Evolutionary conservation across 1,284 basidiomycete species (phyloP), one percentile per base, ranked within the genome.

Genomic region (Pyrrhoderma noxium): DNA sequence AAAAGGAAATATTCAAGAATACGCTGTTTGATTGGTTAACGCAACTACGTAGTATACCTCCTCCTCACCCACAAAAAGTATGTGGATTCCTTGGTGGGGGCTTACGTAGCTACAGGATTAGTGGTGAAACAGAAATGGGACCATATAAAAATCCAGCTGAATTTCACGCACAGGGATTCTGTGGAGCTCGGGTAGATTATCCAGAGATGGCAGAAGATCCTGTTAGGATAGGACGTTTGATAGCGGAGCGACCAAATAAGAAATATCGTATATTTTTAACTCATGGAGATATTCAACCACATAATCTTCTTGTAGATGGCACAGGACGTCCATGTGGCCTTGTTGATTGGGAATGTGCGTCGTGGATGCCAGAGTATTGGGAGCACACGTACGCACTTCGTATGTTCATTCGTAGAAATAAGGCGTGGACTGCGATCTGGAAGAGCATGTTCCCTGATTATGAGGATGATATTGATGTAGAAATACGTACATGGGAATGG

Each of bases 341-440:
- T n/a, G 45, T 59, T 22, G 57, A 58, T 44, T 59, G 58, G 55
- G 57, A 54, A 18, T 49, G 46, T 31, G 38, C 51, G 13, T 50
- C 55, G 39, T 58, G 54, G 57, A 50, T 58, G 55, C 57, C 57
- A 3, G 55, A 56, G 35, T 58, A 59, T 40, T 58, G 57, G 57
- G 47, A 57, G 18, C 23, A 13, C 8, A 48, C 46, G 8, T 16
- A 16, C 8, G 16, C 11, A 18, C 16, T 45, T 8, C 45, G 45
- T 22, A 8, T 48, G 40, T 8, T 18, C 14, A 8, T 13, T 8
- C 16, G 36, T 9, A 19, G 45, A n/a, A 21, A 37, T 16, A 37
- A 18, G 11, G 42, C 14, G 8, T 48, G 46, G 46, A 16, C 34
- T 8, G 14, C 14, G 13, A 45, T 48, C 8, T 47, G 23, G 9